Conservation (phyloP, 805 yeast species). For the Candida piceae region DNA sequence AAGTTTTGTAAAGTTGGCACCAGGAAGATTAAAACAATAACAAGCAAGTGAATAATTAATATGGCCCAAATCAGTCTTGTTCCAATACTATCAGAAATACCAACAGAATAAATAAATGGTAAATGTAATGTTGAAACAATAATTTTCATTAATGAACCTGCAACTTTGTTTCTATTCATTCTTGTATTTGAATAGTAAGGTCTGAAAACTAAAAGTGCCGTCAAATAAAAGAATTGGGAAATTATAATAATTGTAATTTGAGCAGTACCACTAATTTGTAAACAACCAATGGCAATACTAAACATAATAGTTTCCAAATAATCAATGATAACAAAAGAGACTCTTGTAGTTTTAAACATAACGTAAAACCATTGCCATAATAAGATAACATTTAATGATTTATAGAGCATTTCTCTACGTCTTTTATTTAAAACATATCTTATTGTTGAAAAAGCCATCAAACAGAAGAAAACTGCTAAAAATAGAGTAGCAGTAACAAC, state of each 20-base stretch:
- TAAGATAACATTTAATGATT: conserved; percentile 42
- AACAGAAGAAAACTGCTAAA: conserved; percentile 30
- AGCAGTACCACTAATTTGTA: conserved; percentile 39
- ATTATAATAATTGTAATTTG: conserved; percentile 38
- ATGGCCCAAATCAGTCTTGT: conserved; percentile 42
- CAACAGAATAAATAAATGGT: conserved; percentile 35
- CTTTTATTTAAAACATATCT: conserved; percentile 24
- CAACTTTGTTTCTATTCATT: conserved; percentile 28
- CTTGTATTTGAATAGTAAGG: conserved; percentile 32
- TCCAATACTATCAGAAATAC: conserved; percentile 33
- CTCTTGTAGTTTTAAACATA: conserved; percentile 37
- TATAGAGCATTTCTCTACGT: conserved; percentile 33
- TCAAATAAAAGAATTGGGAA: conserved; percentile 30
- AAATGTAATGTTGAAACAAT: conserved; percentile 38
- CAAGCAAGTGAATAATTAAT: conserved; percentile 33
- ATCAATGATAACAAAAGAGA: conserved; percentile 36
- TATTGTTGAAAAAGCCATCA: conserved; percentile 31
- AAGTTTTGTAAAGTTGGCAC: conserved; percentile 25
- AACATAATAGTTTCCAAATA: conserved; percentile 29
- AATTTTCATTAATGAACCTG: conserved; percentile 35
- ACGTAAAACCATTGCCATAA: conserved; percentile 43
- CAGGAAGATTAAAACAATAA: conserved; percentile 20
- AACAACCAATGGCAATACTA: conserved; percentile 39
- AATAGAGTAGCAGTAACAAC: conserved; percentile 31
- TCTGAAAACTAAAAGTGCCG: conserved; percentile 20